Evolutionary conservation across 2,329 filamentous ascomycete genomes (phyloP).

Genomic region (Arthrobotrys pseudoclavata): DNA sequence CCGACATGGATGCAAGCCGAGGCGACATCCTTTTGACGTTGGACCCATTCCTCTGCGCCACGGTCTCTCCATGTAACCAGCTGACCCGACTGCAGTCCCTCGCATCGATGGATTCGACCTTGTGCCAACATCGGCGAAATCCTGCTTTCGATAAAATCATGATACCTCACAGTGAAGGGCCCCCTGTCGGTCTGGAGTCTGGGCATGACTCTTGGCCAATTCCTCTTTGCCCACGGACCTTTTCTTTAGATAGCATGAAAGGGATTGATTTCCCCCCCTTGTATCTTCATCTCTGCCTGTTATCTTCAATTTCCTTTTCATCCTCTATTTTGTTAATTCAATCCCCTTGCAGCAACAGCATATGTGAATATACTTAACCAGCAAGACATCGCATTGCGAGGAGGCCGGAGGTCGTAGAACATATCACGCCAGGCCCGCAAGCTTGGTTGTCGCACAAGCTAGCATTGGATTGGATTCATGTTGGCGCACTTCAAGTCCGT

Average conservation of each 20-base stretch:
- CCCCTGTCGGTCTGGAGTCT: conserved; percentile 29
- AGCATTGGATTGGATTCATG: not conserved
- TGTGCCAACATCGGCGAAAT: conserved; percentile 18
- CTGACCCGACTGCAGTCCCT: conserved; percentile 25
- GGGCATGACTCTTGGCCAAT: conserved; percentile 30
- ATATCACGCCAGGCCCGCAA: not conserved
- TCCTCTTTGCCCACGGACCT: conserved; percentile 37
- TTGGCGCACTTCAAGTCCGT: conserved; percentile 2
- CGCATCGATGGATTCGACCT: conserved; percentile 6
- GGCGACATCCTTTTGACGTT: conserved; percentile 3
- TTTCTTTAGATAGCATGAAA: conserved; percentile 18
- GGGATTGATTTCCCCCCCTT: conserved; percentile 7
- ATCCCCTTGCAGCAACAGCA: conserved; percentile 1
- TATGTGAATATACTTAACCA: no score
- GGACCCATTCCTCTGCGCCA: conserved; percentile 16
- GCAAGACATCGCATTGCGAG: no score
- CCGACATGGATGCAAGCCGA: conserved; percentile 20
- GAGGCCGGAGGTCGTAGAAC: not conserved
- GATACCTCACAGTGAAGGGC: conserved; percentile 1
- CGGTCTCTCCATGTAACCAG: conserved; percentile 22
- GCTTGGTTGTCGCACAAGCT: conserved; percentile 26
- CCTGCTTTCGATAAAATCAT: conserved; percentile 24
- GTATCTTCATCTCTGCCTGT: not conserved
- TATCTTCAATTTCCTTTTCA: not conserved
- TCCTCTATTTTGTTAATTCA: conserved; percentile 7